phyloP scores from a whole-genome alignment of 2,329 filamentous ascomycete genomes.

The Trichoderma endophyticum region DNA sequence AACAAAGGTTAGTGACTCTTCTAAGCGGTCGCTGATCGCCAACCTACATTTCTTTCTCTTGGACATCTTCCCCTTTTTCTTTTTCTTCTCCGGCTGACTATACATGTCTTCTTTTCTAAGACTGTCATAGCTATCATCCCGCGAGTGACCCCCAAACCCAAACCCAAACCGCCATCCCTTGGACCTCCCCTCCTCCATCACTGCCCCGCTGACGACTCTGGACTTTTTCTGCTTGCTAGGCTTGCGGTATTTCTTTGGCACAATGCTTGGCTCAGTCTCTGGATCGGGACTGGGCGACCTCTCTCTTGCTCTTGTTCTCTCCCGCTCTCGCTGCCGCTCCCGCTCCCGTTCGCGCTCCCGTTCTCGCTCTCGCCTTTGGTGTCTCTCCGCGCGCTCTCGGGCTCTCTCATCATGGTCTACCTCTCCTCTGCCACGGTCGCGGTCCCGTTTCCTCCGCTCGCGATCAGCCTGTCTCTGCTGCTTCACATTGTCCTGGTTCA shows the following conservation, averaged over 20 bases:
- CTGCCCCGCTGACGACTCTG: slow-evolving; percentile 66
- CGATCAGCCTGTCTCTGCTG: slow-evolving; percentile 48
- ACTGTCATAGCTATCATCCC: slow-evolving; percentile 44
- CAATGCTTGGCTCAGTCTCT: slow-evolving; percentile 23
- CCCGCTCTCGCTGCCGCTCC: slow-evolving; percentile 23
- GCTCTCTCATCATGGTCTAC: slow-evolving; percentile 20
- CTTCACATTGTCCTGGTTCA: slow-evolving; percentile 58
- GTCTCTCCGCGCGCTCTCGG: slow-evolving; percentile 19
- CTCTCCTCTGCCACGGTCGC: slow-evolving; percentile 3
- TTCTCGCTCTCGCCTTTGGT: slow-evolving; percentile 20
- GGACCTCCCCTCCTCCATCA: slow-evolving; percentile 64
- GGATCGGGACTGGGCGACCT: slow-evolving; percentile 21
- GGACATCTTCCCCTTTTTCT: slow-evolving; percentile 53
- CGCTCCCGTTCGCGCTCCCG: slow-evolving; percentile 25
- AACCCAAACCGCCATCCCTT: slow-evolving; percentile 22
- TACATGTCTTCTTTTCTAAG: slow-evolving; percentile 48
- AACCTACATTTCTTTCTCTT: slow-evolving; percentile 60
- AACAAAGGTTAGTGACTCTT: slow-evolving; percentile 22
- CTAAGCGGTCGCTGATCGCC: not conserved
- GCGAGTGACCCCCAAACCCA: slow-evolving; percentile 30
- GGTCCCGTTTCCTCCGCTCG: slow-evolving; percentile 19
- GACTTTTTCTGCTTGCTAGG: slow-evolving; percentile 44
- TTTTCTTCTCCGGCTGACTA: slow-evolving; percentile 44
- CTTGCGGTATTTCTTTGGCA: slow-evolving; percentile 34
- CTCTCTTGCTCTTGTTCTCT: slow-evolving; percentile 24